Evolutionary conservation across 1,139 yeast species (phyloP).

Genomic region (Sugiyamaella castrensis): DNA sequence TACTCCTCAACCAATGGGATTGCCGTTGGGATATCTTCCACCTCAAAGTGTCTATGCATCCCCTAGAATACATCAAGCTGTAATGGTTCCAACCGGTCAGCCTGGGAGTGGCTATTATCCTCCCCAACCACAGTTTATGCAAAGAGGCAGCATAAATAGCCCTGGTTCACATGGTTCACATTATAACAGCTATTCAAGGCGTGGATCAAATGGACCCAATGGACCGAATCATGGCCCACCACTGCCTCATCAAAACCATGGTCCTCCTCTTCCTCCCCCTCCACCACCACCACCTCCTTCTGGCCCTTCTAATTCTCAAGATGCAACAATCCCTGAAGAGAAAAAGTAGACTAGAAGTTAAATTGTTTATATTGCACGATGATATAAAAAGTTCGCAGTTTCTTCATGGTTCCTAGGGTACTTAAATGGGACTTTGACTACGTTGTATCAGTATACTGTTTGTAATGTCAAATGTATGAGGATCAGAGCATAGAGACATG

Average conservation of each 20-base stretch:
- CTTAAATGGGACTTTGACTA: too few species aligned
- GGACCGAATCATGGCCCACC: background rate
- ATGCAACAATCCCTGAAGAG: too few species aligned
- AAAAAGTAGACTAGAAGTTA: too few species aligned
- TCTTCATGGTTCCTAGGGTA: too few species aligned
- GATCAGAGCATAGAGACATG: too few species aligned
- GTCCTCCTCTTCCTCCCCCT: background rate
- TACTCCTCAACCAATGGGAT: constrained; percentile 26
- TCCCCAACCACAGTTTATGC: constrained; percentile 9
- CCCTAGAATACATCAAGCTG: constrained; percentile 14
- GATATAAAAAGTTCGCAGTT: too few species aligned
- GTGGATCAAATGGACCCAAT: constrained; percentile 5
- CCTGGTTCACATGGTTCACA: background rate
- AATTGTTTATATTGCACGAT: too few species aligned
- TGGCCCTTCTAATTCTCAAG: background rate
- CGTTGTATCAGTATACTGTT: too few species aligned
- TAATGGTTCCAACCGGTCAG: constrained; percentile 12
- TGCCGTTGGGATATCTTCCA: constrained; percentile 17
- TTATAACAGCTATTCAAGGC: constrained; percentile 5
- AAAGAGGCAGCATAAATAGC: too few species aligned
- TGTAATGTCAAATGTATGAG: too few species aligned
- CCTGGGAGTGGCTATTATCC: constrained; percentile 9
- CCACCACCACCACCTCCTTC: constrained; percentile 2
- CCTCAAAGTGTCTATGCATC: constrained; percentile 15
- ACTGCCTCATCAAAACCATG: constrained; percentile 1